Conservation (phyloP, 2,329 filamentous ascomycete species). For the Paracoccidioides lutzii region DNA sequence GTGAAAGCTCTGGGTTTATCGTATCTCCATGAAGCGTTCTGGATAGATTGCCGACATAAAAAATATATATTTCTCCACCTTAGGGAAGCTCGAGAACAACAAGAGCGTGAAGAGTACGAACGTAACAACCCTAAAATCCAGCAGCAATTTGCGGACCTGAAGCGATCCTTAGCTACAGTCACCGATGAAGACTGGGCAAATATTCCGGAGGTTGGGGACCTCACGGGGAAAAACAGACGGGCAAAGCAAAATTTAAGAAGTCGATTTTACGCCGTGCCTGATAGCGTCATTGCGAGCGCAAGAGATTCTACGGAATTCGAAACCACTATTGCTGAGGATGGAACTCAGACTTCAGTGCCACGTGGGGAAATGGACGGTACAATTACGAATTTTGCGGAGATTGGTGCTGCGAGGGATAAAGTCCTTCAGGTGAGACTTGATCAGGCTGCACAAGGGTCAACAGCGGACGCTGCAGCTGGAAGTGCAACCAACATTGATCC, state of each 20-base stretch:
- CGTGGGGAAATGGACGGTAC: constrained; percentile 57
- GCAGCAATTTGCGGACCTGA: constrained; percentile 92
- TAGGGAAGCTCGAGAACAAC: constrained; percentile 87
- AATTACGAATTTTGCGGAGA: constrained; percentile 96
- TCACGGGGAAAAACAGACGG: constrained; percentile 86
- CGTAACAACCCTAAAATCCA: constrained; percentile 96
- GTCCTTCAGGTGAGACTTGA: constrained; percentile 89
- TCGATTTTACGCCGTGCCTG: constrained; percentile 89
- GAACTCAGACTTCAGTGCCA: constrained; percentile 37
- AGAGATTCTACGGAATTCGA: constrained; percentile 69
- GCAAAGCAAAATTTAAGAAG: constrained; percentile 70
- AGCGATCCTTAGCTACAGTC: constrained; percentile 74
- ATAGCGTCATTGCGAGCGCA: constrained; percentile 83
- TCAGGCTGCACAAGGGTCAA: constrained; percentile 63
- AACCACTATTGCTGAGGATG: constrained; percentile 78
- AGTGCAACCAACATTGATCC: constrained; percentile 86
- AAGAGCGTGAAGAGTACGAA: constrained; percentile 91
- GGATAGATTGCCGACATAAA: constrained; percentile 66
- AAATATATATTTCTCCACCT: constrained; percentile 38
- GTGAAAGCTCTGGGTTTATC: constrained; percentile 52
- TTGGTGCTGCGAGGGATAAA: constrained; percentile 90
- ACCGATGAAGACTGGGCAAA: constrained; percentile 95
- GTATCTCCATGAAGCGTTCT: constrained; percentile 45
- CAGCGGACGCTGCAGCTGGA: constrained; percentile 57
- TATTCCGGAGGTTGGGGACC: constrained; percentile 86